These are phyloP conservation scores for Debaryomyces sp. DNA, from an alignment of 1,139 yeast genomes.

Conservation along the genomic window DNA sequence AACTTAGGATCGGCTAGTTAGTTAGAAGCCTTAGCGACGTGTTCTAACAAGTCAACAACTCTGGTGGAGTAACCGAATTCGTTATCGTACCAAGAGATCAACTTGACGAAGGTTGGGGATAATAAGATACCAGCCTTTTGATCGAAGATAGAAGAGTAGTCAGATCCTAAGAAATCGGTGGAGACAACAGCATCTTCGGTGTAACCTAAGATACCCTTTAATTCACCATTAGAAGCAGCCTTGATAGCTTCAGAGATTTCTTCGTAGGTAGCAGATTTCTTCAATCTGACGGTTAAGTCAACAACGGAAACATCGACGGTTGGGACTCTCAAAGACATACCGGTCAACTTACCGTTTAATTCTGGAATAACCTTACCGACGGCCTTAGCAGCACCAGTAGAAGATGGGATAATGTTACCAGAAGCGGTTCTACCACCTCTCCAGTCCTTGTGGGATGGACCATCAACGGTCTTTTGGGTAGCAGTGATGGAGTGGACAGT, in stretches of 20 bases:
- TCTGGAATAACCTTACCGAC: constrained; percentile 90
- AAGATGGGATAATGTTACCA: constrained; percentile 86
- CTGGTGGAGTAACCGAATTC: constrained; percentile 93
- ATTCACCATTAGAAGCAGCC: constrained; percentile 67
- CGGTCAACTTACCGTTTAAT: constrained; percentile 86
- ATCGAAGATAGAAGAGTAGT: constrained; percentile 81
- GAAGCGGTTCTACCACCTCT: constrained; percentile 94
- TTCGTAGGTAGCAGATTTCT: constrained; percentile 70
- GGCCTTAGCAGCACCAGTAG: constrained; percentile 94
- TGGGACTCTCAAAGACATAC: constrained; percentile 88
- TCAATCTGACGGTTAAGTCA: constrained; percentile 54
- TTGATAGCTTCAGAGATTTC: constrained; percentile 74
- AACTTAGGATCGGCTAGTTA: constrained; percentile 25
- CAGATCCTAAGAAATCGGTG: constrained; percentile 77
- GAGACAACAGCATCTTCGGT: constrained; percentile 88
- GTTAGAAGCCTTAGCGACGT: constrained; percentile 57
- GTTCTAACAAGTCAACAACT: constrained; percentile 81
- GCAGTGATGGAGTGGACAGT: constrained; percentile 91
- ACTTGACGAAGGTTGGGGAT: constrained; percentile 82
- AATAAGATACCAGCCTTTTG: constrained; percentile 84
- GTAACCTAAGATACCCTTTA: constrained; percentile 80
- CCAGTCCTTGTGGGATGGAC: constrained; percentile 94
- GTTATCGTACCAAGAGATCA: constrained; percentile 88
- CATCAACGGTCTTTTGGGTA: constrained; percentile 89
- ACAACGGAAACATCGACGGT: constrained; percentile 81